phyloP scores from a whole-genome alignment of 2,329 filamentous ascomycete species.

The Colletotrichum liaoningense region DNA sequence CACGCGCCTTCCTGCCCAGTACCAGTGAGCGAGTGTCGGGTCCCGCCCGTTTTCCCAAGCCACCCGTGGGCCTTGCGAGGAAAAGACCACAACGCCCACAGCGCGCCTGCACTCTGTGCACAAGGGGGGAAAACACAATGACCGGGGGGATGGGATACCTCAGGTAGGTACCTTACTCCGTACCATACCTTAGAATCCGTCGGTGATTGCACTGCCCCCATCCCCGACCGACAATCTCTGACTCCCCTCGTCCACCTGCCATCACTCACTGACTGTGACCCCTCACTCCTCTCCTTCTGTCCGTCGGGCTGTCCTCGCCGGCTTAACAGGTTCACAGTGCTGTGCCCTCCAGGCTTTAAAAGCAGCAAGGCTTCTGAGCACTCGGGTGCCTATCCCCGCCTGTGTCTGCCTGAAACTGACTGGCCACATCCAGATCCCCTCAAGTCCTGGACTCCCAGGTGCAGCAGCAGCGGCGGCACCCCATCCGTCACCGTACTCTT shows the following conservation, averaged over 20 bases:
- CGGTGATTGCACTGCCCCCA: conserved; percentile 6
- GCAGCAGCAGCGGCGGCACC: neutral
- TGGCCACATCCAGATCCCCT: neutral
- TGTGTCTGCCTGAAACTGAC: conserved; percentile 19
- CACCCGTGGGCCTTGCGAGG: neutral
- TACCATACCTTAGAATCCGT: neutral
- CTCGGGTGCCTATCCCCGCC: conserved; percentile 19
- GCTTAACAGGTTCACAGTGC: neutral
- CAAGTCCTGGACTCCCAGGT: neutral
- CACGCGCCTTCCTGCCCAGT: neutral
- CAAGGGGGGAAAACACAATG: neutral
- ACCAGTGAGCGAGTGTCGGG: neutral
- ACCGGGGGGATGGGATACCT: conserved; percentile 7
- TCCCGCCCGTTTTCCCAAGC: neutral
- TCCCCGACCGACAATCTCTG: neutral
- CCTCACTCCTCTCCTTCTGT: neutral
- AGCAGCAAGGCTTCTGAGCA: conserved; percentile 23
- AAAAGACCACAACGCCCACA: conserved; percentile 4
- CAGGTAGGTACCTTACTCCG: too few relatives aligned
- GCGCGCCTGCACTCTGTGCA: neutral
- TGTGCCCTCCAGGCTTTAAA: conserved; percentile 2
- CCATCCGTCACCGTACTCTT: neutral
- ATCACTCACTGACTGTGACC: too few relatives aligned
- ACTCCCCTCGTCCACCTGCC: too few relatives aligned
- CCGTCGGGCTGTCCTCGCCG: neutral